Percentiles rank a stretch among this genome's conserved stretches.
Conservation (phyloP, 2,329 filamentous ascomycete genomes). For the Cordyceps javanica region DNA sequence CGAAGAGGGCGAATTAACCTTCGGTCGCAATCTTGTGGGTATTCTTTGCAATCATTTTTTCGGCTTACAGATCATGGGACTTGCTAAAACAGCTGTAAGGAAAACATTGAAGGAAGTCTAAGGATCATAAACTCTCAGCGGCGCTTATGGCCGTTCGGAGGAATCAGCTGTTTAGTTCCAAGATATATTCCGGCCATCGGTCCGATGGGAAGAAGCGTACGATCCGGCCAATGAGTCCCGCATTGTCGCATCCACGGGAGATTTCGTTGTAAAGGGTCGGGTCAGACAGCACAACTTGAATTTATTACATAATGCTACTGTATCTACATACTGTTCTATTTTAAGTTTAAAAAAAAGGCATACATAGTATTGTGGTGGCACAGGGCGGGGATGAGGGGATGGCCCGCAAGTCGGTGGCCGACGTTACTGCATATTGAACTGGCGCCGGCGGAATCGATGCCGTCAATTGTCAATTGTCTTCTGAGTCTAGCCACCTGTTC, state of each 20-base stretch:
- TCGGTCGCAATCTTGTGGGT: background rate
- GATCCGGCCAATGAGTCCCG: too few relatives aligned
- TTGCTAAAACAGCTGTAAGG: background rate
- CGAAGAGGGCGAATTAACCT: background rate
- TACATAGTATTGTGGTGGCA: too few relatives aligned
- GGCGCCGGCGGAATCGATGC: too few relatives aligned
- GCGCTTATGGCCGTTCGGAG: background rate
- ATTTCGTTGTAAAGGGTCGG: background rate
- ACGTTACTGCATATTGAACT: too few relatives aligned
- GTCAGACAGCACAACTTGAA: background rate
- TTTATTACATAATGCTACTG: too few relatives aligned
- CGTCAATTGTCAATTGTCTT: too few relatives aligned
- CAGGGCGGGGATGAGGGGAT: too few relatives aligned
- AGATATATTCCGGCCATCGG: background rate
- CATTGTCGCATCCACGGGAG: background rate
- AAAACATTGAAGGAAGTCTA: background rate
- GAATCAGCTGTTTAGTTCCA: background rate
- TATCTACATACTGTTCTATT: too few relatives aligned
- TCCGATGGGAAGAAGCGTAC: background rate
- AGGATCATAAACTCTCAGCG: background rate
- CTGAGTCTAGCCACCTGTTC: too few relatives aligned
- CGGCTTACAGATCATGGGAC: background rate
- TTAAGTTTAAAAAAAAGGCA: too few relatives aligned
- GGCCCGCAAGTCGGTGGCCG: too few relatives aligned
- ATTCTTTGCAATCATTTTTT: background rate